Evolutionary conservation across 2,329 filamentous ascomycete genomes (phyloP), one percentile per base, ranked within the genome.

Genomic region (Aureobasidium sp.): DNA sequence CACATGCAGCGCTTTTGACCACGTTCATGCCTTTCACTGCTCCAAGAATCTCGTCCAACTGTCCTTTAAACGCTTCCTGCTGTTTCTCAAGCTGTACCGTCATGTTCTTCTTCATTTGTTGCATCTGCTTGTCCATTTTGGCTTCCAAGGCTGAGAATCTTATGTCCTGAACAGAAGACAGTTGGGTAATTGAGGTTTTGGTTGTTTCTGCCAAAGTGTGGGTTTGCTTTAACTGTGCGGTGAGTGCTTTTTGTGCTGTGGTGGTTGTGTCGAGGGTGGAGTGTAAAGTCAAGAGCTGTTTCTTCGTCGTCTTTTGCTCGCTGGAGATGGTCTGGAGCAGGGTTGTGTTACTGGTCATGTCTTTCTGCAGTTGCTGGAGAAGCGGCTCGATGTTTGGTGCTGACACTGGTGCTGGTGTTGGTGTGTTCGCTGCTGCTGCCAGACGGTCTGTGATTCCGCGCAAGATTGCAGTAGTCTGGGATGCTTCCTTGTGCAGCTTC

Each of bases 401-500:
- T 59, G 13, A 21, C 21, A 21, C 5, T 30, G 27, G 15, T 42
- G 53, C n/a, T 57, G 34, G 8, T 36, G 30, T 21, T 21, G 21
- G 21, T 21, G 21, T 21, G 21, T 21, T 25, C 21, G 9, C 36
- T 55, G 52, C 36, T n/a, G 53, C 41, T 15, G 37, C 52, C 10
- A 45, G 5, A 5, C 41, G 53, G n/a, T 57, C 53, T 45, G 41
- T 45, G 8, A 57, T 57, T 27, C 41, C 53, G 25, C 41, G 37
- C 5, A 49, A 15, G 9, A 45, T 52, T 11, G 37, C 53, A n/a
- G 47, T 53, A 21, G 36, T 53, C 52, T 61, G 47, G 2, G 49
- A 53, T 36, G 37, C 47, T 15, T 61, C 49, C 32, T 34, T 61
- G 15, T 61, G 57, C 36, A 59, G n/a, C 7, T 41, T 61, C 5